phyloP scores from a whole-genome alignment of 2,329 filamentous ascomycete species.

The Fusarium verrucosum region DNA sequence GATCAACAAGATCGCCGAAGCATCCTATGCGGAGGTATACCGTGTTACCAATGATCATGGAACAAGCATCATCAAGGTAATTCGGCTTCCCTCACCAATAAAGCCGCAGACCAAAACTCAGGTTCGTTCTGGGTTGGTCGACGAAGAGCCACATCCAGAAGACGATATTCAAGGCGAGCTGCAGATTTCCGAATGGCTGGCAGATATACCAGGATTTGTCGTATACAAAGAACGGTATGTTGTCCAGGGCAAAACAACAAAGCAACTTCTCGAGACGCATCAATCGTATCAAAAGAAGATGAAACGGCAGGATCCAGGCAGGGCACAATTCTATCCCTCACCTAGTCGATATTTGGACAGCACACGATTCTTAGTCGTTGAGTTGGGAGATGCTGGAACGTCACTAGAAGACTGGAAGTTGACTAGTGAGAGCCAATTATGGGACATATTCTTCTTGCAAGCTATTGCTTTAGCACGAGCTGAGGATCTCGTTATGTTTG shows the following conservation, averaged over 20 bases:
- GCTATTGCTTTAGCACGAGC: conserved; percentile 68
- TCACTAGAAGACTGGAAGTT: conserved; percentile 68
- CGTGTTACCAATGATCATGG: conserved; percentile 67
- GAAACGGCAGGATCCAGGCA: conserved; percentile 64
- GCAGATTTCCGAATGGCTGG: conserved; percentile 70
- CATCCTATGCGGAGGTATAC: conserved; percentile 73
- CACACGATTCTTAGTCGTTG: conserved; percentile 68
- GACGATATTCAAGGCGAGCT: conserved; percentile 67
- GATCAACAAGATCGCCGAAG: conserved; percentile 72
- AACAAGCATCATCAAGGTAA: conserved; percentile 72
- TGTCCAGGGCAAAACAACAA: conserved; percentile 64
- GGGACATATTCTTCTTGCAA: conserved; percentile 70
- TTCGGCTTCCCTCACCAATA: conserved; percentile 67
- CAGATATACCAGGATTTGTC: conserved; percentile 71
- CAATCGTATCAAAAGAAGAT: conserved; percentile 64
- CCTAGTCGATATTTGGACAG: conserved; percentile 67
- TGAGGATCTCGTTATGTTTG: conserved; percentile 67
- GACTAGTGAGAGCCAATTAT: conserved; percentile 60
- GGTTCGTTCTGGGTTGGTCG: conserved; percentile 62
- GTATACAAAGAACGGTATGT: conserved; percentile 72
- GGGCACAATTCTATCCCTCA: conserved; percentile 69
- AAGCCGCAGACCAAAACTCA: conserved; percentile 67
- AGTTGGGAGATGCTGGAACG: conserved; percentile 69
- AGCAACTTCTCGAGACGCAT: conserved; percentile 66
- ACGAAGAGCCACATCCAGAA: conserved; percentile 66